Conservation (phyloP, 2,329 filamentous ascomycete genomes). For the Epichloe typhina region DNA sequence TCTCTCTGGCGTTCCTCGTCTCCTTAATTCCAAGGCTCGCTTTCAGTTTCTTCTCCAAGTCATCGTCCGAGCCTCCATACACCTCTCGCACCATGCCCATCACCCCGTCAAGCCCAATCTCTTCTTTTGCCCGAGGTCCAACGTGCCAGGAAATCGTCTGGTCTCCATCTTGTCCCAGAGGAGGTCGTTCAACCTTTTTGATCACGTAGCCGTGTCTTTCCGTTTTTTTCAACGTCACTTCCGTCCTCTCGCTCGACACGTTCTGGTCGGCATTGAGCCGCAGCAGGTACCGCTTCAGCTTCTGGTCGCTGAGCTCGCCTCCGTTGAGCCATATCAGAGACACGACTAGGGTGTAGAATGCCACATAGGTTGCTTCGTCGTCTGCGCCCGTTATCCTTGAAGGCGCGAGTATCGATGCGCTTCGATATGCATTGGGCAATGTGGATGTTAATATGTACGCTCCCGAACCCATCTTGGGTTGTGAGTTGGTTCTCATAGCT, state of each 20-base stretch:
- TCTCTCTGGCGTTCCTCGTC: conserved; percentile 12
- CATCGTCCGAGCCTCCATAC: conserved; percentile 39
- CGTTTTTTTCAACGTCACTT: conserved; percentile 61
- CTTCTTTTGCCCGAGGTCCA: conserved; percentile 72
- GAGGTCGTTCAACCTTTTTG: conserved; percentile 51
- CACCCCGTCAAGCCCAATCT: conserved; percentile 68
- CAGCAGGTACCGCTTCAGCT: conserved; percentile 61
- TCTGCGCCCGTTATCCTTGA: conserved; percentile 50
- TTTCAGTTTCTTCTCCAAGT: conserved; percentile 46
- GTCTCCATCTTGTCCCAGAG: conserved; percentile 47
- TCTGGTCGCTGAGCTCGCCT: conserved; percentile 62
- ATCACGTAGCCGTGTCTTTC: conserved; percentile 74
- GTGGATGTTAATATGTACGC: conserved; percentile 66
- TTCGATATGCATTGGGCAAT: conserved; percentile 55
- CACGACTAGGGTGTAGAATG: conserved; percentile 68
- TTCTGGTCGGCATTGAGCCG: conserved; percentile 65
- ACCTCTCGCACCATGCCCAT: conserved; percentile 53
- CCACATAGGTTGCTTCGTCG: conserved; percentile 68
- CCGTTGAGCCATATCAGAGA: conserved; percentile 62
- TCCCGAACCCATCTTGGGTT: conserved; percentile 46
- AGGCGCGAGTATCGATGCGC: conserved; percentile 53
- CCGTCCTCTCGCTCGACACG: conserved; percentile 63
- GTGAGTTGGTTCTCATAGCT: conserved; percentile 32
- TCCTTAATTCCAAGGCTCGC: conserved; percentile 45
- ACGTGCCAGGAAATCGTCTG: conserved; percentile 70